Conservation (phyloP, 164 flowering plant species). For the Magnolia officinalis region DNA sequence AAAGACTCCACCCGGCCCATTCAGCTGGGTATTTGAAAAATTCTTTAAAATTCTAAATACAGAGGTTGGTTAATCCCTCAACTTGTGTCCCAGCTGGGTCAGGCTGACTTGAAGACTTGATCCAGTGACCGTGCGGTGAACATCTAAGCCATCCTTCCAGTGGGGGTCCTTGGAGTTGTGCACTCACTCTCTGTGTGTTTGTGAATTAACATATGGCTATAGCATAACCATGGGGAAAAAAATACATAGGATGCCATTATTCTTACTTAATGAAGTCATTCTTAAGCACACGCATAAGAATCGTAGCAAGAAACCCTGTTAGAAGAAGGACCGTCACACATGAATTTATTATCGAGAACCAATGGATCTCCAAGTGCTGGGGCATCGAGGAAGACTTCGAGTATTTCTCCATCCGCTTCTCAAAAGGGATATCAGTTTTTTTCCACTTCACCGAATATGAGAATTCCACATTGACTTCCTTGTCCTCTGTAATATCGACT, state of each 20-base stretch:
- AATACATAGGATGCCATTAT: not conserved
- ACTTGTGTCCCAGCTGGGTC: not conserved
- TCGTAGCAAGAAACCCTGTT: constrained; percentile 29
- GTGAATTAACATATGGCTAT: not conserved
- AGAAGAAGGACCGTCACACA: constrained; percentile 32
- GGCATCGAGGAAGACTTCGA: constrained; percentile 29
- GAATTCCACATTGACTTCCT: constrained; percentile 30
- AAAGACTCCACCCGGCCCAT: not conserved
- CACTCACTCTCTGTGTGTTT: not conserved
- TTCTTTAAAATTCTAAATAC: not conserved
- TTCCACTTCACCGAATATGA: constrained; percentile 35
- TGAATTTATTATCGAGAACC: constrained; percentile 32
- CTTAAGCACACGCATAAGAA: constrained; percentile 33
- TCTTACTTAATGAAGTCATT: constrained; percentile 32
- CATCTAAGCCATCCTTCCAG: no score
- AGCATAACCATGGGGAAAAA: not conserved
- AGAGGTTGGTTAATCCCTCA: not conserved
- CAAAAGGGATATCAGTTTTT: constrained; percentile 29
- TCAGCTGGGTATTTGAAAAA: not conserved
- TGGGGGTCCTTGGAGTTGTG: no score
- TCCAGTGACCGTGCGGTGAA: not conserved
- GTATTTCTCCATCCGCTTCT: constrained; percentile 38
- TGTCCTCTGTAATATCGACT: constrained; percentile 31
- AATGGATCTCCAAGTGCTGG: constrained; percentile 35
- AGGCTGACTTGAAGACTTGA: not conserved